Evolutionary conservation across 345 rosid species (phyloP).

Genomic region (Bruguiera gymnorhiza): DNA sequence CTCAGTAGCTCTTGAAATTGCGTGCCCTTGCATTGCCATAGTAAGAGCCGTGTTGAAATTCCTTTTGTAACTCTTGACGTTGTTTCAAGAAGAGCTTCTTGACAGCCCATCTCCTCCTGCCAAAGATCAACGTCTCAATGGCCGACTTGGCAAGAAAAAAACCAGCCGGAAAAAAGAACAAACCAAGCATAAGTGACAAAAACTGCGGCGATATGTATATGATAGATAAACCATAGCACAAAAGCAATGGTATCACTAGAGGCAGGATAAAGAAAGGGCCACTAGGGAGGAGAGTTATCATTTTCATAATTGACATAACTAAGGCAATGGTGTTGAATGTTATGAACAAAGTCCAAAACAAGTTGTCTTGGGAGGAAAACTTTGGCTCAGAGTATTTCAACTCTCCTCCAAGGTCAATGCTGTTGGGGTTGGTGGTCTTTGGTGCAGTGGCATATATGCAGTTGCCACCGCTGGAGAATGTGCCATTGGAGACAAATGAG

Average conservation of each 20-base stretch:
- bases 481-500: neutral
- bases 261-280: neutral
- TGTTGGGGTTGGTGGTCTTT: neutral
- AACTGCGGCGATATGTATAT: neutral
- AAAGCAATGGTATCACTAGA: neutral
- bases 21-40: no score
- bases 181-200: neutral
- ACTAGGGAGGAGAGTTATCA: slow-evolving; percentile 21
- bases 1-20: no score
- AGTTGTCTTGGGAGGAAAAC: fast-evolving
- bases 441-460: no score
- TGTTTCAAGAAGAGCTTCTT: neutral
- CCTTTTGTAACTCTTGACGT: no score
- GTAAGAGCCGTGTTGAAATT: no score
- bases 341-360: neutral
- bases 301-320: neutral
- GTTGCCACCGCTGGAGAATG: neutral
- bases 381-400: neutral
- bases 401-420: neutral
- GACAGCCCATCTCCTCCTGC: neutral
- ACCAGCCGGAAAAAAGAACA: neutral
- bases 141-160: neutral
- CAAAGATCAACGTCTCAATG: neutral
- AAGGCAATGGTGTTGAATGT: neutral
- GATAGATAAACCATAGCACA: neutral